phyloP scores from a whole-genome alignment of 441 rosid species.

The Erysimum cheiri region DNA sequence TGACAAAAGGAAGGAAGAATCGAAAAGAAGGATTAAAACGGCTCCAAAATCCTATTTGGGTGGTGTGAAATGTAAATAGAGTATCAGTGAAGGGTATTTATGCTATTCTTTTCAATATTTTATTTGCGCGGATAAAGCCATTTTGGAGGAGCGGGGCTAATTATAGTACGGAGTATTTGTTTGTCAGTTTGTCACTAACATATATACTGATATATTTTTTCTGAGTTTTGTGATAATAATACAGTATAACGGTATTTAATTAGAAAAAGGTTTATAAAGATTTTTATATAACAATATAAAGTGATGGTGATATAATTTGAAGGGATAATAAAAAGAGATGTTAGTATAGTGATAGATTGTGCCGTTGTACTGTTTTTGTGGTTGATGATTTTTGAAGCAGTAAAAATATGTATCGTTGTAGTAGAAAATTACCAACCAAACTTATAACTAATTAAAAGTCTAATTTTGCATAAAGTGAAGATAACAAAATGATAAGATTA shows the following conservation, averaged over 20 bases:
- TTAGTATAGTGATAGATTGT: not conserved
- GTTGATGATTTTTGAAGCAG: not conserved
- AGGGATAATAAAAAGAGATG: not conserved
- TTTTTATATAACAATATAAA: not conserved
- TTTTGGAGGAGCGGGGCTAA: slow-evolving; percentile 28
- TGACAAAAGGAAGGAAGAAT: slow-evolving; percentile 21
- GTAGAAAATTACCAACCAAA: not conserved
- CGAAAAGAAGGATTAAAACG: slow-evolving; percentile 31
- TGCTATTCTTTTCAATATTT: slow-evolving; percentile 27
- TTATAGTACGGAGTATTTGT: too few species aligned
- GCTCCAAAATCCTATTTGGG: slow-evolving; percentile 16
- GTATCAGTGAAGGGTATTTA: slow-evolving; percentile 33
- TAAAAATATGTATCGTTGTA: not conserved
- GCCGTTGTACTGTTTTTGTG: not conserved
- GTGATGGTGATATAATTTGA: not conserved
- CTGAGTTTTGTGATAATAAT: too few species aligned
- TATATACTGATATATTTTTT: too few species aligned
- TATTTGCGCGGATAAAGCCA: slow-evolving; percentile 42
- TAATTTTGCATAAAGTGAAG: not conserved
- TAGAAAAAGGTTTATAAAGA: too few species aligned
- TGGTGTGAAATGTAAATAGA: slow-evolving; percentile 27
- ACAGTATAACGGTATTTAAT: too few species aligned
- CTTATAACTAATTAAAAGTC: not conserved
- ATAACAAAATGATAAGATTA: not conserved
- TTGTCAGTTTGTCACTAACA: too few species aligned